Evolutionary conservation across 305 asterid genomes (phyloP).

Genomic region (Fraxinus platypoda): DNA sequence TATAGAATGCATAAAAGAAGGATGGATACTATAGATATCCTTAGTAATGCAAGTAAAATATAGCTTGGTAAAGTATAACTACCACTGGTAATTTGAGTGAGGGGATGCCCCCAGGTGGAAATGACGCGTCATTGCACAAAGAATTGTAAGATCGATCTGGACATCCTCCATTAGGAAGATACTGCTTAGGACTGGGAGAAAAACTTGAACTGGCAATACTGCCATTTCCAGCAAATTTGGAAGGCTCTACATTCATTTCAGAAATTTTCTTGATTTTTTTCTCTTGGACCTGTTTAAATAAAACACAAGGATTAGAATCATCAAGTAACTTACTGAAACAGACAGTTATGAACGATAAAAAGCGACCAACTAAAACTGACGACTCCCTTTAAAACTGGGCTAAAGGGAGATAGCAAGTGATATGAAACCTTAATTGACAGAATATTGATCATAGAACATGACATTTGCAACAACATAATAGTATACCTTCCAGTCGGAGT

Average conservation of each 20-base stretch:
- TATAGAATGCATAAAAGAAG: neutral
- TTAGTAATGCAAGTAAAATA: slow-evolving; percentile 17
- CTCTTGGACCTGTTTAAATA: slow-evolving; percentile 77
- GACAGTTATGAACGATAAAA: neutral
- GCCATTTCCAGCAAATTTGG: slow-evolving; percentile 68
- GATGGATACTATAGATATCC: neutral
- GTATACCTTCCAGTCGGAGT: neutral
- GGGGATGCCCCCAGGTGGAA: slow-evolving; percentile 67
- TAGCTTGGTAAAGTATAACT: slow-evolving; percentile 58
- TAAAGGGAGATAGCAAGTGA: neutral
- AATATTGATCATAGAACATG: neutral
- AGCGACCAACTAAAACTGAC: neutral
- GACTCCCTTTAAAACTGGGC: neutral
- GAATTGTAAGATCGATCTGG: slow-evolving; percentile 50
- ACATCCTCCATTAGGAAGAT: slow-evolving; percentile 62
- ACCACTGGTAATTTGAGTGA: slow-evolving; percentile 90
- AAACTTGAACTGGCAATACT: slow-evolving; percentile 61
- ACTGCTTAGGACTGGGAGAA: slow-evolving; percentile 57
- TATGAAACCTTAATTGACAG: neutral
- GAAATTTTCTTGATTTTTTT: slow-evolving; percentile 86
- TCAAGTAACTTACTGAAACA: neutral
- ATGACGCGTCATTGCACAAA: slow-evolving; percentile 58
- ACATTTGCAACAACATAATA: neutral
- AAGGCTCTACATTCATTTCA: slow-evolving; percentile 69
- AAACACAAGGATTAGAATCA: neutral